Percentiles rank a stretch among this genome's conserved stretches.
phyloP scores from a whole-genome alignment of 2,329 filamentous ascomycete genomes.

The Blumeria hordei region DNA sequence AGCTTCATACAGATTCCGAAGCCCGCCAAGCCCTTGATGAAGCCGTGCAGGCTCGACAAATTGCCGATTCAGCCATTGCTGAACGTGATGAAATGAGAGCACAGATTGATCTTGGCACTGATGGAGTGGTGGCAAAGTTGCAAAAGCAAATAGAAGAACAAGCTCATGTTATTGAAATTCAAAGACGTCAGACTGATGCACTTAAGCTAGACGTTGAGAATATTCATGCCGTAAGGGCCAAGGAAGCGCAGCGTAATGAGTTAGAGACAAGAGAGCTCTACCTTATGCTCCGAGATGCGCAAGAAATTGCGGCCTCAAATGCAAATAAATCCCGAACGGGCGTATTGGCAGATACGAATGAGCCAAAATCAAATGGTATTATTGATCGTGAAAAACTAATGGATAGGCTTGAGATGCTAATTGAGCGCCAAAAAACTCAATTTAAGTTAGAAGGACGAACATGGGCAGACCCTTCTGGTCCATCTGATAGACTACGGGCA shows the following conservation, averaged over 20 bases:
- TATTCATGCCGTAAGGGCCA: conserved; percentile 60
- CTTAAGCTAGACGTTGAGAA: conserved; percentile 78
- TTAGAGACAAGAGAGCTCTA: conserved; percentile 90
- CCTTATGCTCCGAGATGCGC: conserved; percentile 91
- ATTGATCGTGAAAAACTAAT: conserved; percentile 80
- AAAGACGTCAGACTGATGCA: conserved; percentile 62
- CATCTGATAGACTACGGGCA: conserved; percentile 77
- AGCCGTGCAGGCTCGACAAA: conserved; percentile 67
- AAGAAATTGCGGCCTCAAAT: conserved; percentile 81
- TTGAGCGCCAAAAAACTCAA: conserved; percentile 92
- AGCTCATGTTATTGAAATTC: conserved; percentile 68
- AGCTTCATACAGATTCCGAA: conserved; percentile 88
- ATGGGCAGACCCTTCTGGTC: conserved; percentile 60
- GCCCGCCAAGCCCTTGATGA: conserved; percentile 82
- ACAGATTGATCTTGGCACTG: conserved; percentile 71
- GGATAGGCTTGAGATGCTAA: conserved; percentile 80
- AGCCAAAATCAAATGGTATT: conserved; percentile 68
- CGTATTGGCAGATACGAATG: conserved; percentile 35
- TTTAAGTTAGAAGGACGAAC: conserved; percentile 88
- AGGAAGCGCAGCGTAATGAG: conserved; percentile 85
- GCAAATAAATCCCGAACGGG: conserved; percentile 19
- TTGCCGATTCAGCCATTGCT: conserved; percentile 85
- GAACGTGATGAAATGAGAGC: conserved; percentile 88
- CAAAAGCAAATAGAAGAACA: conserved; percentile 92
- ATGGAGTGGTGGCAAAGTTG: conserved; percentile 77